These are phyloP conservation scores for Stagonosporopsis chrysanthemi DNA, from an alignment of 2,329 filamentous ascomycete species.

Conservation along the genomic window DNA sequence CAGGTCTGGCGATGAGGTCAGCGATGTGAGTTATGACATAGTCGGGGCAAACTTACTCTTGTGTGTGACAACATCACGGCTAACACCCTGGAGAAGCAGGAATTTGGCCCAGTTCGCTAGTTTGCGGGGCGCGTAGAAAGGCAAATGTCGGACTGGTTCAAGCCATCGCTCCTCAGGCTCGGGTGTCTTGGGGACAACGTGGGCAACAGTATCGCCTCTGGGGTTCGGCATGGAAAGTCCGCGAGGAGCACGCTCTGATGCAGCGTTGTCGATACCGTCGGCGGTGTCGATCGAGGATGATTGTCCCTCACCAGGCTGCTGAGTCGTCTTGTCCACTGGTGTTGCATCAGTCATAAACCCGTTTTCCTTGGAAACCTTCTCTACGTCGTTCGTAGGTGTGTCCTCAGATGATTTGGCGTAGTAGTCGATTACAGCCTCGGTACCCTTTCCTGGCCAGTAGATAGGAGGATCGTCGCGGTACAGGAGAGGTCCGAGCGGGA, in stretches of 20 bases:
- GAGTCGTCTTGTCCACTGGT: neutral
- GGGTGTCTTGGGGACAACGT: constrained; percentile 31
- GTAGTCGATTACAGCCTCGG: constrained; percentile 51
- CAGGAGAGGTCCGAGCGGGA: constrained; percentile 50
- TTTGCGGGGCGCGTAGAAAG: constrained; percentile 39
- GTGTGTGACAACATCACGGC: constrained; percentile 52
- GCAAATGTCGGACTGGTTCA: constrained; percentile 44
- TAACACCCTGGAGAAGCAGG: constrained; percentile 53
- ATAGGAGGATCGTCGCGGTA: constrained; percentile 50
- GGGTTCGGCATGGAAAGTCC: constrained; percentile 10
- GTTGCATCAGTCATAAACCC: constrained; percentile 8
- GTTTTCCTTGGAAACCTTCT: constrained; percentile 14
- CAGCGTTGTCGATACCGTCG: constrained; percentile 20
- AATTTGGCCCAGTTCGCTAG: constrained; percentile 53
- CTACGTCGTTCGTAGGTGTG: constrained; percentile 26
- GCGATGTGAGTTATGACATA: neutral
- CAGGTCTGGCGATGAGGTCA: constrained; percentile 26
- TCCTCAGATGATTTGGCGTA: constrained; percentile 45
- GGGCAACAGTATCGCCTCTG: constrained; percentile 9
- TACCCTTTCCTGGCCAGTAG: constrained; percentile 51
- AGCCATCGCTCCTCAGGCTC: constrained; percentile 47
- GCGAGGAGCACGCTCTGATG: constrained; percentile 11
- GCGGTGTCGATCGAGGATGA: constrained; percentile 20
- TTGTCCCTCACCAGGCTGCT: constrained; percentile 4
- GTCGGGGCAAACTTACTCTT: constrained; percentile 35